phyloP scores from a whole-genome alignment of 805 yeast genomes.

The Crinitomyces ghanaensis region DNA sequence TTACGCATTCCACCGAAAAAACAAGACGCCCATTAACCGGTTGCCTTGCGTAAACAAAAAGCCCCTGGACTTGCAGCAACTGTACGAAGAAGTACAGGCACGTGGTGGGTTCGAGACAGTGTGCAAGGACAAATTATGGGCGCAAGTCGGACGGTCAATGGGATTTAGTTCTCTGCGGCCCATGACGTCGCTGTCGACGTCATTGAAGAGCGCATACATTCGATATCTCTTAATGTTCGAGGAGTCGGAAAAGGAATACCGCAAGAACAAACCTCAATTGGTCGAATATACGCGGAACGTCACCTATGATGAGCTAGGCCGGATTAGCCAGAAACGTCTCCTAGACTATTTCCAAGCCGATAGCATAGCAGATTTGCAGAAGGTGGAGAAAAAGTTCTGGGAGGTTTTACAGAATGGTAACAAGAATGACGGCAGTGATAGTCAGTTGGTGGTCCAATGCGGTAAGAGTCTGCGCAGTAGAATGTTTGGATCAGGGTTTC shows the following conservation, averaged over 20 bases:
- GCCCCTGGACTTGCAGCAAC: conserved; percentile 49
- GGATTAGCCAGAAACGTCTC: no score
- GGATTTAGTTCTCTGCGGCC: conserved; percentile 66
- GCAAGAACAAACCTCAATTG: background rate
- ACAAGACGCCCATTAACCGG: conserved; percentile 27
- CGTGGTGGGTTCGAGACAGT: conserved; percentile 61
- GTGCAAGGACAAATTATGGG: conserved; percentile 63
- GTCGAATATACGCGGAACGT: background rate
- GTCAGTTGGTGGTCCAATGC: conserved; percentile 1
- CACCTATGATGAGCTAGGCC: no score
- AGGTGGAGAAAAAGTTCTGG: no score
- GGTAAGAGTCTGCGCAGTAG: conserved; percentile 7
- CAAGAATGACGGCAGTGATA: background rate
- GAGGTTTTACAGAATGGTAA: background rate
- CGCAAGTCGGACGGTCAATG: conserved; percentile 68
- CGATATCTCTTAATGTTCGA: conserved; percentile 11
- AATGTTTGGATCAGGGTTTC: background rate
- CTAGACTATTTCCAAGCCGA: no score
- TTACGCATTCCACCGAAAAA: conserved; percentile 30
- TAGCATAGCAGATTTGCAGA: no score
- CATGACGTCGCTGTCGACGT: conserved; percentile 59
- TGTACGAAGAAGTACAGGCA: conserved; percentile 44
- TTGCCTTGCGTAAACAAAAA: conserved; percentile 59
- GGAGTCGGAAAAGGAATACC: background rate
- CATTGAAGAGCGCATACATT: conserved; percentile 47